Evolutionary conservation across 2,329 filamentous ascomycete species (phyloP).

Genomic region (Botrytis byssoidea): DNA sequence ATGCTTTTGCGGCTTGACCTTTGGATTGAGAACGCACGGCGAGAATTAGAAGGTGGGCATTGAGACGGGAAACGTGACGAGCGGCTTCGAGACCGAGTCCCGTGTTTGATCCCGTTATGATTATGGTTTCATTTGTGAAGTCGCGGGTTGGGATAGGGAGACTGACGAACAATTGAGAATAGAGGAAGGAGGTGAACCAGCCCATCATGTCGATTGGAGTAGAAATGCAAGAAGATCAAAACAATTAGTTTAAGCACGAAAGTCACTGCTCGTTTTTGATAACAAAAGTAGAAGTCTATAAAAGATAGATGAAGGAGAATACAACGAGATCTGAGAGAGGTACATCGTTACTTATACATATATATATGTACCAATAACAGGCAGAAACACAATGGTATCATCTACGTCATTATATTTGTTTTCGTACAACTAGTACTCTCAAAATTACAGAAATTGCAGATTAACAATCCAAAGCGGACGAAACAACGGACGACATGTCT

Average conservation of each 20-base stretch:
- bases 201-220: neutral
- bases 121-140: slow-evolving; percentile 20
- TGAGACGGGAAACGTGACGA: slow-evolving; percentile 38
- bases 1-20: slow-evolving; percentile 39
- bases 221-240: neutral
- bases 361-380: neutral
- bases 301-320: neutral
- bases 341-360: neutral
- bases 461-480: neutral
- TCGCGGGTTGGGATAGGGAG: slow-evolving; percentile 19
- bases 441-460: neutral
- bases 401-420: neutral
- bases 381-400: no score
- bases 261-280: neutral
- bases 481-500: neutral
- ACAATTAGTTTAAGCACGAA: neutral
- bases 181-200: slow-evolving; percentile 21
- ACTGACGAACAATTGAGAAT: slow-evolving; percentile 26
- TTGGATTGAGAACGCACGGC: slow-evolving; percentile 43
- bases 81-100: slow-evolving; percentile 39
- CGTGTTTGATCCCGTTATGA: slow-evolving; percentile 20
- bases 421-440: neutral
- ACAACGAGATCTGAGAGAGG: neutral
- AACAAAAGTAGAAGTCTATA: no score
- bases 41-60: slow-evolving; percentile 43